Conservation (phyloP, 345 rosid genomes). For the Eucalyptus decipiens region DNA sequence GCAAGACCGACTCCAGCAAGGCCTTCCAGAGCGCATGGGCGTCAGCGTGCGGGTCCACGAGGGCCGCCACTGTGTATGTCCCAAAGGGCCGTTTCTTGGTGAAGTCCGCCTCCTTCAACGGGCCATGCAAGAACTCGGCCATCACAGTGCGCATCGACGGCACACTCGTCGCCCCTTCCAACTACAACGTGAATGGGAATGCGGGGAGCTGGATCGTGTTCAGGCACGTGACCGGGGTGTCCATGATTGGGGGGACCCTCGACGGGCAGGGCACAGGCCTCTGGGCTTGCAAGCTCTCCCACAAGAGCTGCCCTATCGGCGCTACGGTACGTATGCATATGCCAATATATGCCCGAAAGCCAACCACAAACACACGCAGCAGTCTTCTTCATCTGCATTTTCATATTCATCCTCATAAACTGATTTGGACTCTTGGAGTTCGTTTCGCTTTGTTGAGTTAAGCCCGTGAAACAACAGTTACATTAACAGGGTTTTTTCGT, state of each 20-base stretch:
- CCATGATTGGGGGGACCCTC: constrained; percentile 46
- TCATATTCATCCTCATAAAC: background rate
- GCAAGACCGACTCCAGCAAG: constrained; percentile 45
- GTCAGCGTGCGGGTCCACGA: constrained; percentile 32
- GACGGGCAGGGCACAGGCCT: constrained; percentile 51
- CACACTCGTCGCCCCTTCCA: constrained; percentile 47
- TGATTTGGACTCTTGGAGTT: background rate
- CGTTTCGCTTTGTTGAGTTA: background rate
- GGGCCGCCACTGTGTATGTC: constrained; percentile 30
- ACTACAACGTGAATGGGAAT: constrained; percentile 19
- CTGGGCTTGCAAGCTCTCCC: constrained; percentile 57
- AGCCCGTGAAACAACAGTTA: background rate
- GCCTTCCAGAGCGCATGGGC: constrained; percentile 62
- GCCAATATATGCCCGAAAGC: background rate
- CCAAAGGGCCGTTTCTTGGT: constrained; percentile 52
- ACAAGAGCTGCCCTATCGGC: constrained; percentile 41
- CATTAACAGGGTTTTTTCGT: background rate
- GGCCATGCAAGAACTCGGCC: constrained; percentile 37
- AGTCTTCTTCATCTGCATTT: background rate
- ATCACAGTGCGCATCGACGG: constrained; percentile 43
- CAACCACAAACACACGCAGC: background rate
- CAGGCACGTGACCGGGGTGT: constrained; percentile 28
- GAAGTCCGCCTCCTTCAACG: constrained; percentile 23
- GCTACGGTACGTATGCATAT: constrained; percentile 31
- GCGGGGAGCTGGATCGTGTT: constrained; percentile 37